Evolutionary conservation across 306 rosid species (phyloP), one percentile per base, ranked within the genome.

Genomic region (Vicia sativa): DNA sequence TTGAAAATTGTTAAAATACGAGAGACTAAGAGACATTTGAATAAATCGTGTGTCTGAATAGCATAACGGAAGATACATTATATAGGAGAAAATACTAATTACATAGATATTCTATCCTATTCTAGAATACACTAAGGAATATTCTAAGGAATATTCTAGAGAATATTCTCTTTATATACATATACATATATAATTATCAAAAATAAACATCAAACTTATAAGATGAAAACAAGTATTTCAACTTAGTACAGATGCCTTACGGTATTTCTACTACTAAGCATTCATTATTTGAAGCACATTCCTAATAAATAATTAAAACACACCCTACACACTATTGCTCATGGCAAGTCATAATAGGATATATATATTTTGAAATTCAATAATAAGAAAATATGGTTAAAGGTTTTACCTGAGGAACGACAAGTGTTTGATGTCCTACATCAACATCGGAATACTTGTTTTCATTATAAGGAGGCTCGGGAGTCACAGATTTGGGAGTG

Each of bases 401-500:
- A 68, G 62, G 63, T 43, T 55, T 74, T 64, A 90, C 98, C 96
- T 71, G 83, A 56, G 75, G 70, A 61, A 67, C 31, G 25, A 74
- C 43, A 65, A 74, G 64, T 4, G 71, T 65, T 21, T 78, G 81
- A 28, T 19, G 67, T 69, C 79, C 95, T n/a, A 25, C 45, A 49
- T 80, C 85, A 34, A 75, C 26, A 60, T 77, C 73, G 37, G 81
- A 57, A 75, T 48, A 49, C 53, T 29, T 71, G 75, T 56, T 74
- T 76, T 85, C 89, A 59, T 29, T 39, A 43, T 66, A 61, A 38
- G 81, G 90, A 64, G 89, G 93, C 38, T 92, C 89, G 6, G 91
- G 96, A 62, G 90, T 89, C 46, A 26, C 86, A 1, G 77, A 86
- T 65, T 79, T 87, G 3, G 98, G 98, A 62, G 98, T 90, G 70